Evolutionary conservation across 2,329 filamentous ascomycete genomes (phyloP), one percentile per base, ranked within the genome.

Genomic region (Leptographium radiaticola): DNA sequence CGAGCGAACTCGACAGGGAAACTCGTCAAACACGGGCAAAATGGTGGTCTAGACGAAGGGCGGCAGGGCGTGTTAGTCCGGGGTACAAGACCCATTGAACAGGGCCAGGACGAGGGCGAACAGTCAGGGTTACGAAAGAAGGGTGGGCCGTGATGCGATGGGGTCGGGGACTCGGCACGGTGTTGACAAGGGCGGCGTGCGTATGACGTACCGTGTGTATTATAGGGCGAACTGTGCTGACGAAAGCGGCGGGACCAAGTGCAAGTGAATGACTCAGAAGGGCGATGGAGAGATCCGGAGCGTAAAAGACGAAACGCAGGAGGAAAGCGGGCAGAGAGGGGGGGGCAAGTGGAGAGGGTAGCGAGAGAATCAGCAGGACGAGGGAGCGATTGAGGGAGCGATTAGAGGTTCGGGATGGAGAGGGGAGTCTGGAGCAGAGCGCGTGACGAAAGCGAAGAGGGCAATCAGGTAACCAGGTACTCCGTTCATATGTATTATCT

Each of bases 231-330:
- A 31, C 42, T 48, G 43, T 52, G 34, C 15, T 13, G 18, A 18
- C 40, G 51, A 16, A 8, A 31, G 45, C 33, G 43, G 49, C 44
- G 52, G 51, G 49, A 55, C 53, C 55, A 55, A 56, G 57, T 25
- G 46, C 57, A 57, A 58, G 52, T 49, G 55, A 58, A 58, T 58
- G 57, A 58, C 57, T 58, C 57, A 55, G 57, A 53, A 43, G 33
- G 34, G 12, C 2, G 34, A 36, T 9, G 34, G 12, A 36, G 9
- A 36, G 12, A 13, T 36, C 34, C 9, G 34, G 12, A 36, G 34
- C 25, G 25, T 25, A 56, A 39, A 13, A 12, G 44, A 25, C 30
- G 33, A 42, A 7, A 45, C 12, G 31, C n/a, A 11, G 31, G 33
- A 36, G 34, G 51, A 11, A 53, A 51, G 49, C 36, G 44, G 49